Conservation (phyloP, 306 rosid species). For the Albizia julibrissin region DNA sequence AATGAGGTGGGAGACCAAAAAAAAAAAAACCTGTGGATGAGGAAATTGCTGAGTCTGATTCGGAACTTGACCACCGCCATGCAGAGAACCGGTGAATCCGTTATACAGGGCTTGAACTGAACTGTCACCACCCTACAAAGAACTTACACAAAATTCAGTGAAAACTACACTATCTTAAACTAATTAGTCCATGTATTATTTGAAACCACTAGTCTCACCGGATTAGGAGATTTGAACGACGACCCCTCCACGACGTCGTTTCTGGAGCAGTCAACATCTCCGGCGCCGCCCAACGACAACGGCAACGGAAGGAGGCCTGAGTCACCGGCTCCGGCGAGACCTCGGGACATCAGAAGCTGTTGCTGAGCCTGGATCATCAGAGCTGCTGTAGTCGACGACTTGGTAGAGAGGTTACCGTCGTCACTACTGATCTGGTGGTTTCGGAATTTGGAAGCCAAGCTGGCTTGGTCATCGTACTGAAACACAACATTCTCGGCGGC, state of each 20-base stretch:
- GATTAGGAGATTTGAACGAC: constrained; percentile 57
- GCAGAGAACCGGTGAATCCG: constrained; percentile 64
- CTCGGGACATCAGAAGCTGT: constrained; percentile 60
- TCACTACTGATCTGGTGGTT: constrained; percentile 68
- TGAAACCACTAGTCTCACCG: constrained; percentile 35
- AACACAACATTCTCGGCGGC: constrained; percentile 46
- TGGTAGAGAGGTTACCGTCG: constrained; percentile 24
- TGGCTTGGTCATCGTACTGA: constrained; percentile 56
- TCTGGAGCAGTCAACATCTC: constrained; percentile 49
- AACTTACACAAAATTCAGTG: constrained; percentile 6
- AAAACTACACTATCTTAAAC: background rate
- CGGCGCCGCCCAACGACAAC: constrained; percentile 38
- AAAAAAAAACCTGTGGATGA: constrained; percentile 52
- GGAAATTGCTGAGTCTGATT: constrained; percentile 65
- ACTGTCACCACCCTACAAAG: constrained; percentile 44
- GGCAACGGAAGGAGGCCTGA: constrained; percentile 57
- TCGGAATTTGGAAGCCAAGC: constrained; percentile 69
- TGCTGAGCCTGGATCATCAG: constrained; percentile 69
- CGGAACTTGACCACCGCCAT: constrained; percentile 37
- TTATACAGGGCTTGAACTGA: constrained; percentile 58
- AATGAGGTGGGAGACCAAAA: too few relatives aligned
- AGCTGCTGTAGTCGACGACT: constrained; percentile 50
- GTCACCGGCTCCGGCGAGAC: constrained; percentile 2
- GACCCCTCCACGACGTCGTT: constrained; percentile 71
- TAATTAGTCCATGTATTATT: background rate